A percentile compares a stretch with the other conserved stretches of the same genome.
Conservation (phyloP, 176 grass and related monocot genomes). For the Otatea glauca region DNA sequence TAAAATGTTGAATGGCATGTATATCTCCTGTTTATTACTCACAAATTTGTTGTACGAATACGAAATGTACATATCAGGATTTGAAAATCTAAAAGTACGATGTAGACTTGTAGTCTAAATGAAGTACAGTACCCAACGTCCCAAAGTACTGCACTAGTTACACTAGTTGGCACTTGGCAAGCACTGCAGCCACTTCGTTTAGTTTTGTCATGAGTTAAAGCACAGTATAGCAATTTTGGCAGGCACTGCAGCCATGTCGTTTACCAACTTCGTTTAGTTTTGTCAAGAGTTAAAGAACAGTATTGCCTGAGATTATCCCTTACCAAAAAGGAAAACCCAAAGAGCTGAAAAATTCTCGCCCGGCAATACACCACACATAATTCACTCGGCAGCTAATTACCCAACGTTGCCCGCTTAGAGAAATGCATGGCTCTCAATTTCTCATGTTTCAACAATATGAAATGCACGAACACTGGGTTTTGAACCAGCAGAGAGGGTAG, state of each 20-base stretch:
- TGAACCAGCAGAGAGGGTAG: background rate
- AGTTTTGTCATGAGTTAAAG: too few relatives aligned
- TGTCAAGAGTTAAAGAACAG: background rate
- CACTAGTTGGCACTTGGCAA: background rate
- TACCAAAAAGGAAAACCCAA: background rate
- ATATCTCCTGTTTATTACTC: background rate
- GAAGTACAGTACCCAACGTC: background rate
- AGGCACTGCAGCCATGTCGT: too few relatives aligned
- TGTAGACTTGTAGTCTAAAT: background rate
- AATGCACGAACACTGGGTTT: slow-evolving; percentile 5
- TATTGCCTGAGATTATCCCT: background rate
- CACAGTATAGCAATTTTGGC: too few relatives aligned
- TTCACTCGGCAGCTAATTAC: background rate
- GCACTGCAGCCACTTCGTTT: background rate
- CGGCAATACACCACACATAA: background rate
- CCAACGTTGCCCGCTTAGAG: background rate
- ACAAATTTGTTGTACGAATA: background rate
- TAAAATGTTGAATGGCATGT: background rate
- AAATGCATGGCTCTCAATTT: background rate
- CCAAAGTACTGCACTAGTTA: background rate
- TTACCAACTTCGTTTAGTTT: background rate
- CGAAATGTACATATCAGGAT: background rate
- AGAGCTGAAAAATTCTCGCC: background rate
- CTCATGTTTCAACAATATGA: background rate
- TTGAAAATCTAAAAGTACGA: background rate